These are phyloP conservation scores for Trametes punicea DNA, from an alignment of 768 basidiomycete genomes.

Conservation along the genomic window DNA sequence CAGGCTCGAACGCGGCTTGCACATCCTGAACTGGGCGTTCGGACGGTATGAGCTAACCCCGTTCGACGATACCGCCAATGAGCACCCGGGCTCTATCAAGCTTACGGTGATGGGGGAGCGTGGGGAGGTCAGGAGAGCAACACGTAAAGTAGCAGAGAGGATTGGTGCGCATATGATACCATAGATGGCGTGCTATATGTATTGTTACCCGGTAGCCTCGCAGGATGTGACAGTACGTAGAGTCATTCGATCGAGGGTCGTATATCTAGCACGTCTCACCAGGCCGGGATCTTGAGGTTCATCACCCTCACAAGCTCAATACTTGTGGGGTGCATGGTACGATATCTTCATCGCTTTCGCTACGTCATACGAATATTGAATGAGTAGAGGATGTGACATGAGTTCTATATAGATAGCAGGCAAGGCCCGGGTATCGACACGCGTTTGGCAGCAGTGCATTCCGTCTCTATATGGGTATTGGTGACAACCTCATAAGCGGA, in stretches of 20 bases:
- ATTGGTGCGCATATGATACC: slow-evolving; percentile 37
- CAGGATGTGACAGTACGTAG: neutral
- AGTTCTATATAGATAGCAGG: neutral
- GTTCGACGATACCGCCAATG: slow-evolving; percentile 27
- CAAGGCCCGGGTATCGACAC: neutral
- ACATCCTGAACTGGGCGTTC: slow-evolving; percentile 93
- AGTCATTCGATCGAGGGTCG: no score
- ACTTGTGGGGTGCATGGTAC: no score
- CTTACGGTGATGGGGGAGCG: slow-evolving; percentile 92
- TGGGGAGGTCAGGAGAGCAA: slow-evolving; percentile 67
- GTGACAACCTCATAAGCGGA: slow-evolving; percentile 3
- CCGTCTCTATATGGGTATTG: neutral
- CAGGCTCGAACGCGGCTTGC: slow-evolving; percentile 39
- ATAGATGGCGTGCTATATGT: slow-evolving; percentile 12
- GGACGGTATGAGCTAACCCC: slow-evolving; percentile 71
- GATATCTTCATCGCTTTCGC: no score
- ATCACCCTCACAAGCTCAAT: no score
- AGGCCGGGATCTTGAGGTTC: no score
- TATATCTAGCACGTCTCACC: no score
- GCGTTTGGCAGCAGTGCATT: neutral
- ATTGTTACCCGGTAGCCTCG: no score
- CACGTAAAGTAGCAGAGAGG: slow-evolving; percentile 48
- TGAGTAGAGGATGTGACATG: neutral
- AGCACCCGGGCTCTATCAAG: slow-evolving; percentile 39
- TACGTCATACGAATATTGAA: no score